A percentile compares a stretch with the other conserved stretches of the same genome.
phyloP scores from a whole-genome alignment of 805 yeast species.

The Barnettozyma wickerhamii region DNA sequence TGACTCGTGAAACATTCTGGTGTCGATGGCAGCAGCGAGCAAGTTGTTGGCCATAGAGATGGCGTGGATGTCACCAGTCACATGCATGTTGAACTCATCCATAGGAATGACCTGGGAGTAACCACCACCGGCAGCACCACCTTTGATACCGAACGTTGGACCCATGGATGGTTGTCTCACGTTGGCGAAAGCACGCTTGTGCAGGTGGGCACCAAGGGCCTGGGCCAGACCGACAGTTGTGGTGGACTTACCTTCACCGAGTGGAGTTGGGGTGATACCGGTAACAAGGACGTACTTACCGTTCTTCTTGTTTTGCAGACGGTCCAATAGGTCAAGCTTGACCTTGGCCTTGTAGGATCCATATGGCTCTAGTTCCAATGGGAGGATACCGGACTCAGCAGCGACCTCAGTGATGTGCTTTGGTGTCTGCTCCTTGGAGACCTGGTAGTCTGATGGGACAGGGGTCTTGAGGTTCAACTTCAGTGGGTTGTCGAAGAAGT shows the following conservation, averaged over 20 bases:
- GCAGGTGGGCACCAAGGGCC: constrained; percentile 75
- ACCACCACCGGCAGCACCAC: constrained; percentile 92
- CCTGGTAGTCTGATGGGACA: constrained; percentile 77
- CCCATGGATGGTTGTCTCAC: constrained; percentile 89
- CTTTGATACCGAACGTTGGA: constrained; percentile 86
- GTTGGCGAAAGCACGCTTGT: constrained; percentile 67
- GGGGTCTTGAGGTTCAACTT: constrained; percentile 54
- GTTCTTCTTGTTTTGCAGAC: constrained; percentile 53
- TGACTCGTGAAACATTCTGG: constrained; percentile 78
- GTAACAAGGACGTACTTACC: constrained; percentile 75
- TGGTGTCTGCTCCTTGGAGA: constrained; percentile 71
- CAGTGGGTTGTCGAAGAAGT: constrained; percentile 40
- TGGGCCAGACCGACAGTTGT: constrained; percentile 81
- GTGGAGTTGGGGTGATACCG: constrained; percentile 82
- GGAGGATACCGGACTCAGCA: constrained; percentile 59
- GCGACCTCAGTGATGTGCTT: constrained; percentile 67
- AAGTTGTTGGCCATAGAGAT: constrained; percentile 78
- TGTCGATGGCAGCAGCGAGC: constrained; percentile 81
- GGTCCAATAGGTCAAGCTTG: constrained; percentile 54
- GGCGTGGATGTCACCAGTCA: constrained; percentile 85
- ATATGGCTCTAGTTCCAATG: constrained; percentile 65
- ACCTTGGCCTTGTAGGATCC: constrained; percentile 79
- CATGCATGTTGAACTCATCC: constrained; percentile 85
- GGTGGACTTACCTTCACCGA: constrained; percentile 84
- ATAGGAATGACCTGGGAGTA: constrained; percentile 83